These are phyloP conservation scores for Aureobasidium sp. DNA, from an alignment of 2,329 filamentous ascomycete genomes.

Conservation along the genomic window DNA sequence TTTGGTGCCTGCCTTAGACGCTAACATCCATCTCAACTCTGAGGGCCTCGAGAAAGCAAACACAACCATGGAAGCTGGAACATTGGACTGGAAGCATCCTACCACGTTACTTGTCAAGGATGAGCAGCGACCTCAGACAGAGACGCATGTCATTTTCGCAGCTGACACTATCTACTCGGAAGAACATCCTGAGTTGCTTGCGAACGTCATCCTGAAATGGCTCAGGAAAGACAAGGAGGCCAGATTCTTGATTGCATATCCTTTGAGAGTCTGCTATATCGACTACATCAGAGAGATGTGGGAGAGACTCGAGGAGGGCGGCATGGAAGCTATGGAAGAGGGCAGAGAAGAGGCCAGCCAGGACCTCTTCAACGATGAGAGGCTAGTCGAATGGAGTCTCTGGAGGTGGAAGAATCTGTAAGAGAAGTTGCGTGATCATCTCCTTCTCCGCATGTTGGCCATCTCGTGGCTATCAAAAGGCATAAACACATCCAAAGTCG, in stretches of 20 bases:
- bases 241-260: conserved; percentile 34
- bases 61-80: conserved; percentile 22
- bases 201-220: conserved; percentile 31
- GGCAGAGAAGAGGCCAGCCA: conserved; percentile 26
- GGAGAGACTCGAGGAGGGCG: conserved; percentile 31
- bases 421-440: conserved; percentile 14
- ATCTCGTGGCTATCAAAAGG: background rate
- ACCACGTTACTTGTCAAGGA: conserved; percentile 18
- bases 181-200: conserved; percentile 35
- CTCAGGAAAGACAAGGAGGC: conserved; percentile 26
- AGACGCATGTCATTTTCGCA: conserved; percentile 30
- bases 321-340: conserved; percentile 31
- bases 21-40: conserved; percentile 30
- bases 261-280: conserved; percentile 36
- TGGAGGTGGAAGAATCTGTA: conserved; percentile 33
- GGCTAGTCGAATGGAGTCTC: conserved; percentile 33
- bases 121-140: background rate
- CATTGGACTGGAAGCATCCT: conserved; percentile 35
- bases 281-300: conserved; percentile 38
- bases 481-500: background rate
- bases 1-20: conserved; percentile 28
- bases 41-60: conserved; percentile 13
- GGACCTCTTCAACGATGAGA: conserved; percentile 31
- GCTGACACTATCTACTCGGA: conserved; percentile 38
- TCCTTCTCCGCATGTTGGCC: background rate